A percentile compares a stretch with the other conserved stretches of the same genome.
These are phyloP conservation scores for Epipyxis sp. DNA, from an alignment of 108 stramenopile species.

Conservation along the genomic window DNA sequence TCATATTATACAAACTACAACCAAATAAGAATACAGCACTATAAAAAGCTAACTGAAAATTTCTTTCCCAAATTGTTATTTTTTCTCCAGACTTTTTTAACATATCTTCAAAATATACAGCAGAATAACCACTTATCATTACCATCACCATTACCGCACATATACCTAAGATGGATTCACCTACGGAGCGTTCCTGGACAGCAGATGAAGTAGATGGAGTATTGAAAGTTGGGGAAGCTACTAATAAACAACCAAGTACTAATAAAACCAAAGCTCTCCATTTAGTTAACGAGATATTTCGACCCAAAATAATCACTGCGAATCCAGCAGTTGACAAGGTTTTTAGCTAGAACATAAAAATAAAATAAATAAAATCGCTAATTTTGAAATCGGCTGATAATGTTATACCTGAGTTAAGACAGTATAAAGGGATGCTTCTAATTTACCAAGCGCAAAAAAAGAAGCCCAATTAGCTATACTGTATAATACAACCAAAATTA, in stretches of 20 bases:
- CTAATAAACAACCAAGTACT: slow-evolving; percentile 26
- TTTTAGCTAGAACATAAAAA: slow-evolving; percentile 4
- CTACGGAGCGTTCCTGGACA: neutral
- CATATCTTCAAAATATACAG: slow-evolving; percentile 31
- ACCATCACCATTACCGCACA: neutral
- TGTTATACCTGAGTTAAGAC: slow-evolving; percentile 70
- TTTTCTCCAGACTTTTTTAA: slow-evolving; percentile 30
- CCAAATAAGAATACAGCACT: neutral
- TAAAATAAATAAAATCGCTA: neutral
- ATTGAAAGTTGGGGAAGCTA: slow-evolving; percentile 16
- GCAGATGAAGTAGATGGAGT: neutral
- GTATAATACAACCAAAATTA: slow-evolving; percentile 74
- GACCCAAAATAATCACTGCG: neutral
- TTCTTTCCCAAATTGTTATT: slow-evolving; percentile 26
- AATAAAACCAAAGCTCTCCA: slow-evolving; percentile 21
- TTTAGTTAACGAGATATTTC: slow-evolving; percentile 12
- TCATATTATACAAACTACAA: no score
- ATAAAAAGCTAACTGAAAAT: slow-evolving; percentile 33
- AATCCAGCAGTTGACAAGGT: slow-evolving; percentile 17
- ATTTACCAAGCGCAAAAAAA: slow-evolving; percentile 72
- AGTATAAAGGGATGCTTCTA: slow-evolving; percentile 84
- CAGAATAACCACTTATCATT: slow-evolving; percentile 16
- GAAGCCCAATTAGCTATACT: slow-evolving; percentile 82
- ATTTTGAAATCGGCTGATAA: slow-evolving; percentile 81
- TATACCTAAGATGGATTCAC: neutral